Percentiles rank a stretch among this genome's conserved stretches.
phyloP scores from a whole-genome alignment of 2,329 filamentous ascomycete species.

The Monilinia laxa region DNA sequence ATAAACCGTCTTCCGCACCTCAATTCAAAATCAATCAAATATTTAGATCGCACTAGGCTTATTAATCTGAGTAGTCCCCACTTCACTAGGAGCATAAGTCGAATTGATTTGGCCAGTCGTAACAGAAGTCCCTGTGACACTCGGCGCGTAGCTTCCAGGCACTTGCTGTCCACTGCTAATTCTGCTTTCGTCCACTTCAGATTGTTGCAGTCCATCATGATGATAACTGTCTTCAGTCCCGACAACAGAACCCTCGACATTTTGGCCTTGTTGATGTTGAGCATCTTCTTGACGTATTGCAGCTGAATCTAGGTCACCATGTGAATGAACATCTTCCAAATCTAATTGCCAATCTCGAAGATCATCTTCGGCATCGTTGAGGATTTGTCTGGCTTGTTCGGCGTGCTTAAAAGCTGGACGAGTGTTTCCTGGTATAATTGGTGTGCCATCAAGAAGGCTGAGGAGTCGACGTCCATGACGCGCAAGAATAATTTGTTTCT shows the following conservation, averaged over 20 bases:
- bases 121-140: constrained; percentile 10
- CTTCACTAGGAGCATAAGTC: constrained; percentile 19
- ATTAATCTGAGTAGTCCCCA: background rate
- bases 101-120: constrained; percentile 12
- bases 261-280: background rate
- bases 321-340: constrained; percentile 34
- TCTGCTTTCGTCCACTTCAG: constrained; percentile 3
- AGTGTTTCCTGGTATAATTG: constrained; percentile 81
- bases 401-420: constrained; percentile 66
- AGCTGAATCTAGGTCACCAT: background rate
- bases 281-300: background rate
- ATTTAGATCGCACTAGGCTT: background rate
- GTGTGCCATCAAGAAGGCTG: constrained; percentile 82
- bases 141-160: constrained; percentile 20
- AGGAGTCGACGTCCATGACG: constrained; percentile 85
- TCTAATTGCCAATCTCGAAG: constrained; percentile 67
- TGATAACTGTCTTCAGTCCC: constrained; percentile 5
- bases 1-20: background rate
- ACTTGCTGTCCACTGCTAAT: constrained; percentile 20
- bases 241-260: constrained; percentile 8
- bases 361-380: constrained; percentile 90
- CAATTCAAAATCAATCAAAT: background rate
- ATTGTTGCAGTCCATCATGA: constrained; percentile 12
- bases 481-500: constrained; percentile 94
- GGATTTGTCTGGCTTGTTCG: constrained; percentile 73